A percentile compares a stretch with the other conserved stretches of the same genome.
Evolutionary conservation across 2,329 filamentous ascomycete species (phyloP).

Genomic region (Neurospora sp.): DNA sequence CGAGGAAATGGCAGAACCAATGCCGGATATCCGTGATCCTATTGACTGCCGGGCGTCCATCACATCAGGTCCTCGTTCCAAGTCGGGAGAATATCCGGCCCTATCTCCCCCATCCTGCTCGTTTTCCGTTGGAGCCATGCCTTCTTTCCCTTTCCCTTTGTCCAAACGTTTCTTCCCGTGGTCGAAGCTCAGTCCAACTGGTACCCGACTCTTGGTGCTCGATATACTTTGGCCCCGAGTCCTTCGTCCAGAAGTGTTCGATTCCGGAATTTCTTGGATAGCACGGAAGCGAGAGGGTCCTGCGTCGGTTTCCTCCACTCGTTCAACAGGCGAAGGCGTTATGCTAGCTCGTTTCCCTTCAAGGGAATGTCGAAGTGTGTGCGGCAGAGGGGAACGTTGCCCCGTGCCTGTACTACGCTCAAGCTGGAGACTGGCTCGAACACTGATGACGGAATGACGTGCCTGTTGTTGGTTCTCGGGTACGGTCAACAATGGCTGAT

Average conservation of each 20-base stretch:
- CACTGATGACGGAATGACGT: slow-evolving; percentile 29
- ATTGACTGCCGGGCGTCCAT: slow-evolving; percentile 36
- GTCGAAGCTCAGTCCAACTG: slow-evolving; percentile 17
- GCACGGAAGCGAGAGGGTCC: slow-evolving; percentile 13
- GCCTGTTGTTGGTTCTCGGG: slow-evolving; percentile 37
- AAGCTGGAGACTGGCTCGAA: slow-evolving; percentile 41
- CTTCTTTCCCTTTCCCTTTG: slow-evolving; percentile 39
- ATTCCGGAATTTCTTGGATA: background rate
- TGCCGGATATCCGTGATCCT: slow-evolving; percentile 38
- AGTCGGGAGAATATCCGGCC: slow-evolving; percentile 35
- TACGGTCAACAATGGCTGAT: slow-evolving; percentile 42
- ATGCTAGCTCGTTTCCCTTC: slow-evolving; percentile 34
- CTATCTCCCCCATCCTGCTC: slow-evolving; percentile 22
- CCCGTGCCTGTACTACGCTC: slow-evolving; percentile 28
- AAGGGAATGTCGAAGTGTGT: slow-evolving; percentile 43
- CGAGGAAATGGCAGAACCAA: slow-evolving; percentile 46
- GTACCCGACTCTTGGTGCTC: slow-evolving; percentile 9
- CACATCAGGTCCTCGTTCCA: slow-evolving; percentile 44
- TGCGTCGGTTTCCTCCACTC: slow-evolving; percentile 14
- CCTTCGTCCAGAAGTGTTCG: slow-evolving; percentile 3
- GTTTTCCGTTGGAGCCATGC: slow-evolving; percentile 32
- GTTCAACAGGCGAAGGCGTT: slow-evolving; percentile 19
- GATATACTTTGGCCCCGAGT: slow-evolving; percentile 23
- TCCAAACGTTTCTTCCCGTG: slow-evolving; percentile 22
- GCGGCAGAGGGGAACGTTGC: slow-evolving; percentile 43